These are phyloP conservation scores for Tolypocladium album DNA, from an alignment of 2,329 filamentous ascomycete genomes.

Conservation along the genomic window DNA sequence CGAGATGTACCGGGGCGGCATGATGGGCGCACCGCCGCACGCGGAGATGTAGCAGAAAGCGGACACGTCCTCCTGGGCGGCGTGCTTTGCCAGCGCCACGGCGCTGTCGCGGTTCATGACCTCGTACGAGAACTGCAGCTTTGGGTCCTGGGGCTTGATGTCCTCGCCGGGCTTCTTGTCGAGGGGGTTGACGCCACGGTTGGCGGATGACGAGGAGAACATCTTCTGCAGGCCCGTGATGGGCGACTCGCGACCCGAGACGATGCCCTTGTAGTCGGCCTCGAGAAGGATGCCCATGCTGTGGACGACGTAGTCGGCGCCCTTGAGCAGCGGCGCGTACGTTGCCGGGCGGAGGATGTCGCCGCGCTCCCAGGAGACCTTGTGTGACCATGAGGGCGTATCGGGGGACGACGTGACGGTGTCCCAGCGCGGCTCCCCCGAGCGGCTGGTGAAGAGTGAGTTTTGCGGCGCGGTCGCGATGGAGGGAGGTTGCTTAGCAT, in stretches of 20 bases:
- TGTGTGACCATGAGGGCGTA: conserved; percentile 70
- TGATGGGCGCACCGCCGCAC: conserved; percentile 70
- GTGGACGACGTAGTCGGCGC: conserved; percentile 80
- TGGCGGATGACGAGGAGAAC: conserved; percentile 58
- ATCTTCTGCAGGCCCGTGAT: conserved; percentile 67
- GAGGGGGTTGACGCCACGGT: conserved; percentile 59
- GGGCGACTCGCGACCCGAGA: conserved; percentile 77
- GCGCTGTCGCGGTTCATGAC: conserved; percentile 92
- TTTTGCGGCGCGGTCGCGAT: not conserved
- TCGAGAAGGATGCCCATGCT: conserved; percentile 93
- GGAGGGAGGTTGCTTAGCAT: conserved; percentile 1
- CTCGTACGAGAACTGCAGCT: conserved; percentile 84
- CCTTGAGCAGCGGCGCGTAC: conserved; percentile 66
- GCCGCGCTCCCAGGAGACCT: conserved; percentile 78
- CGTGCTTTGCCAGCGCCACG: conserved; percentile 70
- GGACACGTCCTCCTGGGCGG: conserved; percentile 49
- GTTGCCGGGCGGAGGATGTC: conserved; percentile 76
- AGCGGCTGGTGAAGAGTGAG: conserved; percentile 51
- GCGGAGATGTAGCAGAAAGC: conserved; percentile 86
- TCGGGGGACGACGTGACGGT: conserved; percentile 59
- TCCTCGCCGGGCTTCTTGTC: conserved; percentile 47
- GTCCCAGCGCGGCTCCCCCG: conserved; percentile 80
- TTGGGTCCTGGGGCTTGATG: conserved; percentile 54
- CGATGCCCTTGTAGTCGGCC: conserved; percentile 91
- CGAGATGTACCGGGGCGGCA: conserved; percentile 76